phyloP scores from a whole-genome alignment of 1,284 basidiomycete species.

The Sanguinoderma infundibulare region DNA sequence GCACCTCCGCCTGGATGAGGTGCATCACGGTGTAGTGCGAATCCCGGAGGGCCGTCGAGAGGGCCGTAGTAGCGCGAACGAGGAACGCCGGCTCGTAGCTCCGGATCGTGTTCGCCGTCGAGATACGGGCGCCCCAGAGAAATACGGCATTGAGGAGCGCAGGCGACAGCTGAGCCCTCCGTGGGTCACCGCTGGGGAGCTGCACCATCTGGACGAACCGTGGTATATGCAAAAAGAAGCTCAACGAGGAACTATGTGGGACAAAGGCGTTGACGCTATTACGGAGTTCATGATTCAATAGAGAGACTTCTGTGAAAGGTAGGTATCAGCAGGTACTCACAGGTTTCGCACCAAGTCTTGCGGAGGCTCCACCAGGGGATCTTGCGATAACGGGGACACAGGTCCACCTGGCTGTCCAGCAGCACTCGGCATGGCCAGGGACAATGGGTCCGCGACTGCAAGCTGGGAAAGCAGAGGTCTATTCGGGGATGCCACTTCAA shows the following conservation, averaged over 20 bases:
- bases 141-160: constrained; percentile 34
- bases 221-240: constrained; percentile 28
- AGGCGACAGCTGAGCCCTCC: constrained; percentile 27
- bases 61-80: constrained; percentile 32
- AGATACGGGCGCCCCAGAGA: constrained; percentile 35
- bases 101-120: constrained; percentile 23
- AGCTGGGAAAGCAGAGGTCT: constrained; percentile 14
- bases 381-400: constrained; percentile 10
- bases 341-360: constrained; percentile 24
- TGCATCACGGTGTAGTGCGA: constrained; percentile 44
- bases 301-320: neutral
- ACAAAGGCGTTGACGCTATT: constrained; percentile 46
- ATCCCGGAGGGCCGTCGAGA: constrained; percentile 35
- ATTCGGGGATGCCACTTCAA: constrained; percentile 7
- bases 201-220: constrained; percentile 25
- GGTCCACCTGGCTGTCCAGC: neutral
- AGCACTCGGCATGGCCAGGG: constrained; percentile 7
- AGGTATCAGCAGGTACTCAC: constrained; percentile 18
- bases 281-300: constrained; percentile 23
- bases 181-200: constrained; percentile 18
- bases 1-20: constrained; percentile 48
- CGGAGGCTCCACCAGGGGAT: constrained; percentile 23
- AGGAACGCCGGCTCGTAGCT: constrained; percentile 33
- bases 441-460: constrained; percentile 5
- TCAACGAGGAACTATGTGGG: constrained; percentile 34